Evolutionary conservation across 768 basidiomycete species (phyloP).

Genomic region (Mycena capillaripes): DNA sequence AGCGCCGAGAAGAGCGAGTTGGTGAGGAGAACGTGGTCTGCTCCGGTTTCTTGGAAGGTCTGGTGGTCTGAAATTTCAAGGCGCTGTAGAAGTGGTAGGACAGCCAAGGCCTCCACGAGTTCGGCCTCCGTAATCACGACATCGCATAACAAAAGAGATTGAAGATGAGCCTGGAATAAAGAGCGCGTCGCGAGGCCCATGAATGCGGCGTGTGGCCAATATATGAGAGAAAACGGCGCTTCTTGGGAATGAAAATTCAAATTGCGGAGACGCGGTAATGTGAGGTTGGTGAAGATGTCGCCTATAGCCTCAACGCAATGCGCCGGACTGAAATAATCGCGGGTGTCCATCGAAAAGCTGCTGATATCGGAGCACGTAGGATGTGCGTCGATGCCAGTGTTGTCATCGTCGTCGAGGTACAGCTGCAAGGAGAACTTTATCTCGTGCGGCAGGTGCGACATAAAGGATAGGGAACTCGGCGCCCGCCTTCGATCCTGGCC

Average conservation of each 20-base stretch:
- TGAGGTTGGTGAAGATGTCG: not conserved
- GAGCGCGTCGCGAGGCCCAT: not conserved
- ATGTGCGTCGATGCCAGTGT: not conserved
- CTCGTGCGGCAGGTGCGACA: not conserved
- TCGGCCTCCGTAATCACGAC: slow-evolving; percentile 12
- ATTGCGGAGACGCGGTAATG: not conserved
- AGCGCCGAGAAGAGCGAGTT: not conserved
- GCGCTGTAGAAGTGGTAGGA: not conserved
- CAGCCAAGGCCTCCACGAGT: not conserved
- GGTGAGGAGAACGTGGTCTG: not conserved
- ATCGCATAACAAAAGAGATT: not conserved
- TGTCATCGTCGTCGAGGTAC: not conserved
- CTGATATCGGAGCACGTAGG: not conserved
- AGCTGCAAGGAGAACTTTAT: not conserved
- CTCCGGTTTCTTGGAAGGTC: not conserved
- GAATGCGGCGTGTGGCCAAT: slow-evolving; percentile 7
- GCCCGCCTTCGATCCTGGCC: not conserved
- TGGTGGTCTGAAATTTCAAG: not conserved
- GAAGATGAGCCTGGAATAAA: not conserved
- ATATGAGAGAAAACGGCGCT: not conserved
- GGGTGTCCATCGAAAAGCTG: not conserved
- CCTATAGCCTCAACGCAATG: not conserved
- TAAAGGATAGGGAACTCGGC: not conserved
- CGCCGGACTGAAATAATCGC: not conserved
- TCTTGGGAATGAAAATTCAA: not conserved